Conservation (phyloP, 805 yeast species). For the Kodamaea sagamina region DNA sequence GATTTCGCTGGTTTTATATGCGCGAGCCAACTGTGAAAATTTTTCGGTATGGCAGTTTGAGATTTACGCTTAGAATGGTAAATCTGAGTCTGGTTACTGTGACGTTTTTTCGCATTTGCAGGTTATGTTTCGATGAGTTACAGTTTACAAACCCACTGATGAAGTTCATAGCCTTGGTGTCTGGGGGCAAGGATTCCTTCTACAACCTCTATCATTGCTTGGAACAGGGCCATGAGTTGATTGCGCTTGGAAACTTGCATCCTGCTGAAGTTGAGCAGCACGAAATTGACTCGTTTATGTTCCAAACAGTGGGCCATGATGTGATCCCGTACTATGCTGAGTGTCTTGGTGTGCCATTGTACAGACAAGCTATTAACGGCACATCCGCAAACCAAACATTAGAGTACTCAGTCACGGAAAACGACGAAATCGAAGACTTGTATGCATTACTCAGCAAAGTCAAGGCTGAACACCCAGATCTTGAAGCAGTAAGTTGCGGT, state of each 20-base stretch:
- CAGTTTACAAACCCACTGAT: constrained; percentile 36
- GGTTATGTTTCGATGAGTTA: neutral
- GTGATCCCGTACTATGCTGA: constrained; percentile 63
- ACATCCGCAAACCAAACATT: constrained; percentile 60
- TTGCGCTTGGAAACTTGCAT: constrained; percentile 80
- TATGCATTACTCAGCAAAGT: constrained; percentile 54
- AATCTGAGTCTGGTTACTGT: constrained; percentile 2
- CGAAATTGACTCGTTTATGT: constrained; percentile 94
- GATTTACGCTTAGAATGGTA: constrained; percentile 9
- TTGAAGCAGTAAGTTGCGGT: constrained; percentile 90
- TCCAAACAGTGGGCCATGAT: constrained; percentile 94
- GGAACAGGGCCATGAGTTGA: constrained; percentile 80
- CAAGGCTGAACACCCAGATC: constrained; percentile 58
- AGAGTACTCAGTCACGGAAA: constrained; percentile 65
- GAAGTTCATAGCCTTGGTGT: constrained; percentile 90
- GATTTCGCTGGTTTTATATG: constrained; percentile 8
- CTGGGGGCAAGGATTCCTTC: constrained; percentile 97
- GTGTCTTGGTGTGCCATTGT: constrained; percentile 80
- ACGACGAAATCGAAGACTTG: constrained; percentile 90
- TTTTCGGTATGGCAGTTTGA: constrained; percentile 2
- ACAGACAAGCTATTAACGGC: constrained; percentile 65
- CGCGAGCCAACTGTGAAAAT: constrained; percentile 5
- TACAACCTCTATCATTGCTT: constrained; percentile 85
- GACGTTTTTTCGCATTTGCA: constrained; percentile 7
- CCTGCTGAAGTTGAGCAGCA: constrained; percentile 50